Conservation (phyloP, 495 filamentous ascomycete genomes). For the Penicillium pancosmium region DNA sequence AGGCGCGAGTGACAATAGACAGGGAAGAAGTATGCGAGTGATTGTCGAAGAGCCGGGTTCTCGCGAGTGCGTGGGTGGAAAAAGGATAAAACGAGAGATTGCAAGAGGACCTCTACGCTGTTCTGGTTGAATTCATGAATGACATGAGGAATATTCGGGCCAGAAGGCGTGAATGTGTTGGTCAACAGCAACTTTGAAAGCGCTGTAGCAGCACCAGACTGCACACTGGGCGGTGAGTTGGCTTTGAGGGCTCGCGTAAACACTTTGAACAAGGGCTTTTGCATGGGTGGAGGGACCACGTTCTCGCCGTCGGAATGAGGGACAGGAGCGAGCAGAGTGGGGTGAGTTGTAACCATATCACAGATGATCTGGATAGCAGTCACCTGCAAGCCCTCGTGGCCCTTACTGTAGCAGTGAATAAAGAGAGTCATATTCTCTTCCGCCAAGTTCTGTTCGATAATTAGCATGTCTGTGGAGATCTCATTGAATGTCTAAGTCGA, state of each 20-base stretch:
- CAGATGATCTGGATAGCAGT: conserved; percentile 91
- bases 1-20: conserved; percentile 86
- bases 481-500: conserved; percentile 2
- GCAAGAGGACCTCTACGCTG: conserved; percentile 68
- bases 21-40: conserved; percentile 92
- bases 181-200: conserved; percentile 86
- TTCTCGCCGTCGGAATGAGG: conserved; percentile 46
- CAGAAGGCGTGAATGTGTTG: conserved; percentile 47
- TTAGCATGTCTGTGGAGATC: conserved; percentile 15
- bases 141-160: conserved; percentile 39
- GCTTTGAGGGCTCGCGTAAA: conserved; percentile 76
- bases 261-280: conserved; percentile 71
- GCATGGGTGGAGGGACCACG: conserved; percentile 43
- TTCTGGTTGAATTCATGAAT: conserved; percentile 52
- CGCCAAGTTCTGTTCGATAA: conserved; percentile 63
- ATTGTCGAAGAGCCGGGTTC: conserved; percentile 87
- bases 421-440: conserved; percentile 93
- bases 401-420: conserved; percentile 93
- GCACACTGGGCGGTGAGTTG: conserved; percentile 68
- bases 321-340: conserved; percentile 64
- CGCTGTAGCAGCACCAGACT: conserved; percentile 79
- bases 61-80: conserved; percentile 84
- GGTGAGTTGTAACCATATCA: conserved; percentile 88
- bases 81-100: conserved; percentile 79
- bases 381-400: conserved; percentile 84